Percentiles rank a stretch among this genome's conserved stretches.
These are phyloP conservation scores for Halophytophthora batemanensis DNA, from an alignment of 352 stramenopile genomes.

Conservation along the genomic window DNA sequence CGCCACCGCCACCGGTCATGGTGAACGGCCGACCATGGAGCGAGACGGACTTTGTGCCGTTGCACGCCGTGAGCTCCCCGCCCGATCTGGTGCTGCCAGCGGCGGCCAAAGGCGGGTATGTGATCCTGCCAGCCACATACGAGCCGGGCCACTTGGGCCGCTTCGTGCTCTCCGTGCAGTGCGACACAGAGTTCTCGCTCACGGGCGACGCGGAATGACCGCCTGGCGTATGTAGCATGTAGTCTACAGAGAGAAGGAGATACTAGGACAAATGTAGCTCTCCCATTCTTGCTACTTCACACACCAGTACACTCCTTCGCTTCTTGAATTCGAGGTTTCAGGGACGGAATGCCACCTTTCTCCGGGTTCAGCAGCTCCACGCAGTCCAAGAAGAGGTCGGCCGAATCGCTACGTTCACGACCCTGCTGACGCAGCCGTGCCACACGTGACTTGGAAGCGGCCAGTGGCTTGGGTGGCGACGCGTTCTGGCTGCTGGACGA, in stretches of 20 bases:
- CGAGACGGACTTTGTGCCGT: conserved; percentile 82
- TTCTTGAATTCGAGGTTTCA: too few relatives aligned
- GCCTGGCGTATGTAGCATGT: too few relatives aligned
- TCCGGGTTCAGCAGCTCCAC: conserved; percentile 63
- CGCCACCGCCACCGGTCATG: conserved; percentile 35
- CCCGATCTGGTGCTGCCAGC: conserved; percentile 56
- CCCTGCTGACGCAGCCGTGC: conserved; percentile 34
- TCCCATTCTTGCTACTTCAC: too few relatives aligned
- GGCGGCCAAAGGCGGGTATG: conserved; percentile 79
- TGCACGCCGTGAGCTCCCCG: conserved; percentile 70
- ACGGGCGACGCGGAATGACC: conserved; percentile 30
- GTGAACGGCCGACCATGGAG: conserved; percentile 73
- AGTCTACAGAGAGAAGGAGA: not conserved
- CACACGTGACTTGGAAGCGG: conserved; percentile 45
- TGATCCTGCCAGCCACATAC: conserved; percentile 89
- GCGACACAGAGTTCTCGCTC: conserved; percentile 81
- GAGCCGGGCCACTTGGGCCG: conserved; percentile 70
- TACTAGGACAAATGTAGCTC: not conserved
- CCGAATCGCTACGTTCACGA: conserved; percentile 67
- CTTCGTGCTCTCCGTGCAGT: conserved; percentile 85
- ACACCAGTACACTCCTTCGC: too few relatives aligned
- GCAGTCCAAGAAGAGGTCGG: conserved; percentile 82
- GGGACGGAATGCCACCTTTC: too few relatives aligned
- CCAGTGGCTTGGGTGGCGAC: conserved; percentile 10
- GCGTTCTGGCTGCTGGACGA: conserved; percentile 13